A percentile compares a stretch with the other conserved stretches of the same genome.
Conservation (phyloP, 78 protist species). For the Tieghemostelium lacteum region DNA sequence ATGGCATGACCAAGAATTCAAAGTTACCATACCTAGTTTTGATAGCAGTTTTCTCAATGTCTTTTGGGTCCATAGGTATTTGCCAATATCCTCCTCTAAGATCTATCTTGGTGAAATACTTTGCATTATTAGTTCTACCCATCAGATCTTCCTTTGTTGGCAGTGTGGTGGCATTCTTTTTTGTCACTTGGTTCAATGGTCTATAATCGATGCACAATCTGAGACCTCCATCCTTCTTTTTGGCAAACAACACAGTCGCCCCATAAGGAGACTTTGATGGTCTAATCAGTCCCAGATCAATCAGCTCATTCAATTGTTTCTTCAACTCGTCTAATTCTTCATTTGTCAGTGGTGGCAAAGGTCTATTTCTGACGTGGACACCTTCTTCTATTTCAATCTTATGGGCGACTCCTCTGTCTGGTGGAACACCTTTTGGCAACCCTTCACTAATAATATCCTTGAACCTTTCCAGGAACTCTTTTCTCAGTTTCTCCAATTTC, state of each 20-base stretch:
- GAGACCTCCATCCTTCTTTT: conserved; percentile 29
- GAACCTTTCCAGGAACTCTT: too few relatives aligned
- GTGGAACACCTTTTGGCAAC: too few relatives aligned
- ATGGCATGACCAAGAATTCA: background rate
- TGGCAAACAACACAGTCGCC: conserved; percentile 45
- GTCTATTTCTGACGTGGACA: background rate
- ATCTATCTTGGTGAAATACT: conserved; percentile 22
- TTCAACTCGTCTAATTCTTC: background rate
- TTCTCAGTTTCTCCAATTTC: too few relatives aligned
- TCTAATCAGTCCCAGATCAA: background rate
- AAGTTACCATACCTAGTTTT: background rate
- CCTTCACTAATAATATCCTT: too few relatives aligned
- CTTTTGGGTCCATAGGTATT: background rate
- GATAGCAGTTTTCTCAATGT: background rate
- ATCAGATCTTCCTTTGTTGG: conserved; percentile 29
- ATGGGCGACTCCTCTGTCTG: background rate
- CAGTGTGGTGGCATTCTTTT: conserved; percentile 1
- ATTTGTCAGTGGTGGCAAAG: background rate
- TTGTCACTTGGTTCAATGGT: conserved; percentile 13
- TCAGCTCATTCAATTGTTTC: background rate
- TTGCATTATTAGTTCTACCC: background rate
- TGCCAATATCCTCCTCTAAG: conserved; percentile 31
- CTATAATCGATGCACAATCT: conserved; percentile 74
- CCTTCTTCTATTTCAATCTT: background rate
- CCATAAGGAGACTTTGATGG: background rate